A percentile compares a stretch with the other conserved stretches of the same genome.
phyloP scores from a whole-genome alignment of 371 early-diverging fungal species.

The Mucor racemosus region DNA sequence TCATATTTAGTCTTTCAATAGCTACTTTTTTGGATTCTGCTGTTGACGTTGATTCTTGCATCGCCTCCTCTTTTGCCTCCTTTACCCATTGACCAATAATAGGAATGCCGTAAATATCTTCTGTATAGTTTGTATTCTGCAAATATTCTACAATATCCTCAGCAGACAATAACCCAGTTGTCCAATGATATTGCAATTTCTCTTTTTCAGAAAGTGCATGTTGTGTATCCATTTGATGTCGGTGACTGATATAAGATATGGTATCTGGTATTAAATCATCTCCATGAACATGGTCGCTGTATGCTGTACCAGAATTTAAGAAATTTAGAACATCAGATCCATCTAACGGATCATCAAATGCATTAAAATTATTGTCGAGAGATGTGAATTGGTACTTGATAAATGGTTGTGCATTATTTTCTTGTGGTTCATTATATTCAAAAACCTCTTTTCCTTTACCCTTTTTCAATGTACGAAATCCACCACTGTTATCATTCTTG shows the following conservation, averaged over 20 bases:
- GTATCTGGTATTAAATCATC: slow-evolving; percentile 42
- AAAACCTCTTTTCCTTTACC: neutral
- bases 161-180: slow-evolving; percentile 25
- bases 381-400: neutral
- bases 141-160: slow-evolving; percentile 51
- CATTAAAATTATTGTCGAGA: neutral
- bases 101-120: slow-evolving; percentile 49
- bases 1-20: slow-evolving; percentile 40
- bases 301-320: slow-evolving; percentile 29
- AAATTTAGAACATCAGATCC: slow-evolving; percentile 39
- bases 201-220: slow-evolving; percentile 37
- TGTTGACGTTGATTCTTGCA: neutral
- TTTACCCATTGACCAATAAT: slow-evolving; percentile 33
- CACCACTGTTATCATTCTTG: neutral
- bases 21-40: slow-evolving; percentile 22
- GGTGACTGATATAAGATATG: slow-evolving; percentile 28
- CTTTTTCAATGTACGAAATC: slow-evolving; percentile 1
- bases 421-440: neutral
- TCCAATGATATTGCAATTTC: slow-evolving; percentile 17
- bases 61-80: slow-evolving; percentile 42
- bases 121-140: slow-evolving; percentile 32
- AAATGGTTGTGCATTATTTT: neutral
- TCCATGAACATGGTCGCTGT: slow-evolving; percentile 37
- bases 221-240: slow-evolving; percentile 42
- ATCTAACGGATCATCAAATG: slow-evolving; percentile 18